These are phyloP conservation scores for Falciphora oryzae DNA, from an alignment of 2,329 filamentous ascomycete species.

Conservation along the genomic window DNA sequence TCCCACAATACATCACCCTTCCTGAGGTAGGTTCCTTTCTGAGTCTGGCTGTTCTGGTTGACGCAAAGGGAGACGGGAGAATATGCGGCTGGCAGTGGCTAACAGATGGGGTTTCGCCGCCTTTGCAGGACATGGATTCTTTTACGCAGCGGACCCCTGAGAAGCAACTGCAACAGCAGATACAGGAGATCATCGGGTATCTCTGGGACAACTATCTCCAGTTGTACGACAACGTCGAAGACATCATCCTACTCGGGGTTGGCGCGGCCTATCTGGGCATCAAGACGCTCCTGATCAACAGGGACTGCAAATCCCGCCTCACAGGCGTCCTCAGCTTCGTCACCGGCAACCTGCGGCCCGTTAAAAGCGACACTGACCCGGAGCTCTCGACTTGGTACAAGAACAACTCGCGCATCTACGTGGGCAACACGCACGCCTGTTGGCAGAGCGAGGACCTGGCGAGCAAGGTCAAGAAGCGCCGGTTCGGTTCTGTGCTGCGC, in stretches of 20 bases:
- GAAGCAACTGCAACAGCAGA: slow-evolving; percentile 48
- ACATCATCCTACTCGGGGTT: slow-evolving; percentile 81
- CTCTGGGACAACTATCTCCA: slow-evolving; percentile 98
- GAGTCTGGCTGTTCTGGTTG: not conserved
- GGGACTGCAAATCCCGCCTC: slow-evolving; percentile 64
- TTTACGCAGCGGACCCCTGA: slow-evolving; percentile 40
- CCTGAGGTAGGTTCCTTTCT: slow-evolving; percentile 40
- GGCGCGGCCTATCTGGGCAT: slow-evolving; percentile 85
- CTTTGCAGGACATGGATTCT: slow-evolving; percentile 39
- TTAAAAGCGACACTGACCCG: slow-evolving; percentile 73
- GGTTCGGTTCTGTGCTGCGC: slow-evolving; percentile 53
- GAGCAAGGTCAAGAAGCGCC: slow-evolving; percentile 52
- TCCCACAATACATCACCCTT: slow-evolving; percentile 70
- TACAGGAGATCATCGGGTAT: slow-evolving; percentile 72
- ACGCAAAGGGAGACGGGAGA: not conserved
- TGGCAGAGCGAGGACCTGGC: slow-evolving; percentile 61
- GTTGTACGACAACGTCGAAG: slow-evolving; percentile 60
- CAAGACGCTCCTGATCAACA: slow-evolving; percentile 70
- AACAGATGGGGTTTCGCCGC: too few relatives aligned
- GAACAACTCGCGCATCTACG: slow-evolving; percentile 71
- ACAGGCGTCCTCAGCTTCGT: slow-evolving; percentile 77
- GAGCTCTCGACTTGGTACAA: slow-evolving; percentile 77
- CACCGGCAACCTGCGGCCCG: slow-evolving; percentile 66
- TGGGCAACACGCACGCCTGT: slow-evolving; percentile 67
- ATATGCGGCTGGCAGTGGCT: slow-evolving; percentile 10